Evolutionary conservation across 805 yeast species (phyloP).

Genomic region (Komagataella pseudopastoris): DNA sequence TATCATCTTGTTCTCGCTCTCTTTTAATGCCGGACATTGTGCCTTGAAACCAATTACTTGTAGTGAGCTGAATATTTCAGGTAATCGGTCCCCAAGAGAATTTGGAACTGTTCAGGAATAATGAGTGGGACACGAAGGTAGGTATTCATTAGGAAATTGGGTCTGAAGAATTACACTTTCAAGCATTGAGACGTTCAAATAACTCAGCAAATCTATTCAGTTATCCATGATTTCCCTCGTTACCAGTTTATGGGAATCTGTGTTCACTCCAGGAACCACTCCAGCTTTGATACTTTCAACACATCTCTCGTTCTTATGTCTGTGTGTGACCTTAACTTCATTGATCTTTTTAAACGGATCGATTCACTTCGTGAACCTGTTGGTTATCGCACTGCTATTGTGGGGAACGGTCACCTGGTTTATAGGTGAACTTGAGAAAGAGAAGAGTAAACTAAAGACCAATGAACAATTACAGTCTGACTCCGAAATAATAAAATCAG

Average conservation of each 20-base stretch:
- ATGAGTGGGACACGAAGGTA: background rate
- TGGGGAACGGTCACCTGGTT: slow-evolving; percentile 89
- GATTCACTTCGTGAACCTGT: slow-evolving; percentile 49
- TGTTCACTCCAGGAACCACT: slow-evolving; percentile 86
- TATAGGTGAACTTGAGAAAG: slow-evolving; percentile 46
- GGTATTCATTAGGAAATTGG: background rate
- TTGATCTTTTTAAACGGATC: slow-evolving; percentile 50
- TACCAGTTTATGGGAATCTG: slow-evolving; percentile 74
- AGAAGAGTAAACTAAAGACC: slow-evolving; percentile 25
- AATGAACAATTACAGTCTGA: slow-evolving; percentile 25
- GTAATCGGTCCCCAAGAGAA: too few relatives aligned
- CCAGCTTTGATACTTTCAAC: slow-evolving; percentile 87
- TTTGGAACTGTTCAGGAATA: background rate
- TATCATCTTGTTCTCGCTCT: background rate
- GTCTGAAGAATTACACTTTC: background rate
- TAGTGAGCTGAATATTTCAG: background rate
- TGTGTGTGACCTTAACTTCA: slow-evolving; percentile 40
- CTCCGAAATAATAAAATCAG: slow-evolving; percentile 5
- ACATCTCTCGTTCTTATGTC: slow-evolving; percentile 62
- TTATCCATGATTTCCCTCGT: slow-evolving; percentile 26
- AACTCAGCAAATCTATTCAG: background rate
- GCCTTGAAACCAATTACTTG: background rate
- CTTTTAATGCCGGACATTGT: background rate
- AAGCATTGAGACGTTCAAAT: background rate
- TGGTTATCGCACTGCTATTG: slow-evolving; percentile 30